These are phyloP conservation scores for Tricholoma bakamatsutake DNA, from an alignment of 768 basidiomycete species.

Conservation along the genomic window DNA sequence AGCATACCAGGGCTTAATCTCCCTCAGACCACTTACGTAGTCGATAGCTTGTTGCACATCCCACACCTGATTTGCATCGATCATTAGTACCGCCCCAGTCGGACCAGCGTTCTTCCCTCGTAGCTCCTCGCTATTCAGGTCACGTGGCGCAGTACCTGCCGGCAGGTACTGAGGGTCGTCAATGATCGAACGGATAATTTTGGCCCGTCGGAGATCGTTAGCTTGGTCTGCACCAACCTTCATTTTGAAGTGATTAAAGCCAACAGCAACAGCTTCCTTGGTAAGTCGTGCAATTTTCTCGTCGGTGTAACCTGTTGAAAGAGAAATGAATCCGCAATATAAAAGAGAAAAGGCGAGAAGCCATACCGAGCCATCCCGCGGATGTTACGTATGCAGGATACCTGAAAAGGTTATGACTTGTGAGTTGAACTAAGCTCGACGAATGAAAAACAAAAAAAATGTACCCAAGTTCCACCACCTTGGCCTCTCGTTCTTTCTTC, in stretches of 20 bases:
- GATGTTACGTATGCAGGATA: slow-evolving; percentile 95
- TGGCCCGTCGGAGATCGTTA: slow-evolving; percentile 82
- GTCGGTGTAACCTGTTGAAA: slow-evolving; percentile 69
- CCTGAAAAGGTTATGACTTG: slow-evolving; percentile 27
- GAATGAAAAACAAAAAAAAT: slow-evolving; percentile 9
- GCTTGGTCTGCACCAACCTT: slow-evolving; percentile 87
- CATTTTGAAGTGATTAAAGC: slow-evolving; percentile 99
- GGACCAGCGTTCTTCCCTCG: slow-evolving; percentile 91
- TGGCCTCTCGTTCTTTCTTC: slow-evolving; percentile 75
- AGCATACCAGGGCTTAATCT: slow-evolving; percentile 80
- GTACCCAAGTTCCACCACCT: slow-evolving; percentile 65
- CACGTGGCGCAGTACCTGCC: slow-evolving; percentile 44
- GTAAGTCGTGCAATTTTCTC: slow-evolving; percentile 88
- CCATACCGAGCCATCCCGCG: slow-evolving; percentile 81
- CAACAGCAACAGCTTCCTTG: slow-evolving; percentile 74
- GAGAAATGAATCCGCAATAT: neutral
- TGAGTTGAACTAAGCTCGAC: neutral
- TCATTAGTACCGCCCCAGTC: slow-evolving; percentile 92
- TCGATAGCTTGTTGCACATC: slow-evolving; percentile 91
- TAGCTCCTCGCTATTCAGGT: slow-evolving; percentile 57
- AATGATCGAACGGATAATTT: slow-evolving; percentile 89
- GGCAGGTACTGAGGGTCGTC: slow-evolving; percentile 87
- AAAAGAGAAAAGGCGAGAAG: neutral
- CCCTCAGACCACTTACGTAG: slow-evolving; percentile 74
- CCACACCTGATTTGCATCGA: slow-evolving; percentile 97